Conservation (phyloP, 176 grass and related monocot genomes). For the Rhipidocladum racemiflorum region DNA sequence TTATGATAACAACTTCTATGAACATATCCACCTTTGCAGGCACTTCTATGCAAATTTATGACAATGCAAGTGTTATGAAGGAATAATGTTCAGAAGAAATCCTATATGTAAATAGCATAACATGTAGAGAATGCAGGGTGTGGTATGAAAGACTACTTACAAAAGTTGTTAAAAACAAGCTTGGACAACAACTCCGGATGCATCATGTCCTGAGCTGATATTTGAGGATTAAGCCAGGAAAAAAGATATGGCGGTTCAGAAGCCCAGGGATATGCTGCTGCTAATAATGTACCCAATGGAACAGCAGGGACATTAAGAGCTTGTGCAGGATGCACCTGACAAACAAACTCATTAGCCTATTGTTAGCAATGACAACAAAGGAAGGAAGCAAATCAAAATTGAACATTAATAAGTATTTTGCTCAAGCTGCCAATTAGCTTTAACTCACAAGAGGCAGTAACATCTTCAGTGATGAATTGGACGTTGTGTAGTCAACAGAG, state of each 20-base stretch:
- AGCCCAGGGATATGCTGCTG: conserved; percentile 69
- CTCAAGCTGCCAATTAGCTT: background rate
- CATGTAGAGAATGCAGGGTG: background rate
- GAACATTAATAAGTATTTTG: background rate
- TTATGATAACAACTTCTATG: background rate
- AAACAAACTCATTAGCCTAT: conserved; percentile 10
- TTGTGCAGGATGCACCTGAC: conserved; percentile 66
- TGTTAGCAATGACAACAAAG: background rate
- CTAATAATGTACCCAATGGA: conserved; percentile 65
- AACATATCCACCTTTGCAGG: conserved; percentile 47
- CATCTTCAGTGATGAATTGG: conserved; percentile 77
- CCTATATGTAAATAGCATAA: background rate
- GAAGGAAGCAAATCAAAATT: background rate
- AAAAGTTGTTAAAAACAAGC: conserved; percentile 80
- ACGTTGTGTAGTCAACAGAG: conserved; percentile 77
- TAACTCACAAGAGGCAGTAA: conserved; percentile 72
- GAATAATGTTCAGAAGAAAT: background rate
- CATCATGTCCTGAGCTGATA: conserved; percentile 85
- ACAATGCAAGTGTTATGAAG: background rate
- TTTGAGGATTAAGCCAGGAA: conserved; percentile 85
- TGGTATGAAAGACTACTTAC: conserved; percentile 36
- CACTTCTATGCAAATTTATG: conserved; percentile 50
- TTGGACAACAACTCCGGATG: conserved; percentile 70
- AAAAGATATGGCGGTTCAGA: conserved; percentile 59
- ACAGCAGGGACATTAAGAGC: conserved; percentile 74